A percentile compares a stretch with the other conserved stretches of the same genome.
phyloP scores from a whole-genome alignment of 805 yeast genomes.

The Nakazawaea anatomiae region DNA sequence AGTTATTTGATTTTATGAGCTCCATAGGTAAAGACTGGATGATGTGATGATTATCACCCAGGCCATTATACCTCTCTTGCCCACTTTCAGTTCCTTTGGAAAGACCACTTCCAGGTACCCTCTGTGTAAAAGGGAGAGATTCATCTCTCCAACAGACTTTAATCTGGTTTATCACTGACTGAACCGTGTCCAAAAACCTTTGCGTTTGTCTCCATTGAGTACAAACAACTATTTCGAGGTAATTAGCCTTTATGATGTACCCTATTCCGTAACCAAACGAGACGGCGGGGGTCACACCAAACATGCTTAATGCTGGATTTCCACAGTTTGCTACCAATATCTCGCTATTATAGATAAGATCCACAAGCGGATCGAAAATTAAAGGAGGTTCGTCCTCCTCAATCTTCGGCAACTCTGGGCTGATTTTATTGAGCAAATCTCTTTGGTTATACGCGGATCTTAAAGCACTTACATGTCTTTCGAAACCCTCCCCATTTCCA shows the following conservation, averaged over 20 bases:
- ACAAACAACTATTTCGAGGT: slow-evolving; percentile 43
- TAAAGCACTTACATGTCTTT: slow-evolving; percentile 63
- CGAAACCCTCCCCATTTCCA: slow-evolving; percentile 62
- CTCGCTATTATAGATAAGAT: slow-evolving; percentile 29
- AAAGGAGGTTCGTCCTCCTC: slow-evolving; percentile 30
- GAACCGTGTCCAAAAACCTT: slow-evolving; percentile 47
- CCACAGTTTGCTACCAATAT: slow-evolving; percentile 49
- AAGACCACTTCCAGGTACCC: not conserved
- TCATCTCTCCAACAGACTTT: slow-evolving; percentile 26
- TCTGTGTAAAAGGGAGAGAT: not conserved
- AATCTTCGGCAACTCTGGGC: slow-evolving; percentile 34
- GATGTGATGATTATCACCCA: slow-evolving; percentile 15
- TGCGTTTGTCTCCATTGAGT: slow-evolving; percentile 58
- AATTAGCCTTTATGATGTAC: slow-evolving; percentile 46
- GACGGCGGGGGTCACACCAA: slow-evolving; percentile 57
- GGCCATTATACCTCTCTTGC: not conserved
- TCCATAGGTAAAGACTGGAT: slow-evolving; percentile 27
- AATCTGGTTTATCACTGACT: slow-evolving; percentile 42
- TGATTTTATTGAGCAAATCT: slow-evolving; percentile 37
- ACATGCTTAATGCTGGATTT: slow-evolving; percentile 50
- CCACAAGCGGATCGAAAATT: slow-evolving; percentile 35
- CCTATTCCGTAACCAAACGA: slow-evolving; percentile 57
- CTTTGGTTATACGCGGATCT: slow-evolving; percentile 48
- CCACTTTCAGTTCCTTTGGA: slow-evolving; percentile 10
- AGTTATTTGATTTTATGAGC: slow-evolving; percentile 22